These are phyloP conservation scores for Anthracocystis walkeri DNA, from an alignment of 1,284 basidiomycete genomes.

Conservation along the genomic window DNA sequence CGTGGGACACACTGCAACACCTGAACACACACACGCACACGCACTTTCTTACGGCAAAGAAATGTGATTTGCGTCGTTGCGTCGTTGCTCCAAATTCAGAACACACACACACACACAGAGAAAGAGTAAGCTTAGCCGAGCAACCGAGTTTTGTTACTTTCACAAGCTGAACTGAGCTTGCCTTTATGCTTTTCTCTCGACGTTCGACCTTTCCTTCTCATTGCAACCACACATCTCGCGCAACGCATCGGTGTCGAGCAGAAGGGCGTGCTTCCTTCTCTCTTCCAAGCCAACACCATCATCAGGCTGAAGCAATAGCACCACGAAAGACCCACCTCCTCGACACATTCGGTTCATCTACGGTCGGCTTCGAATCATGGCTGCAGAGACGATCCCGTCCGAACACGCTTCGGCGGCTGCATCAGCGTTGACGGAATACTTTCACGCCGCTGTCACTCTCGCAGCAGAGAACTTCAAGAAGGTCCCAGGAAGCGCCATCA, in stretches of 20 bases:
- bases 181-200: not conserved
- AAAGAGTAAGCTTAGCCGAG: conserved; percentile 9
- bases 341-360: too few species aligned
- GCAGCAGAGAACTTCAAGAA: conserved; percentile 61
- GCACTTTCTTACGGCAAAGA: not conserved
- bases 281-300: not conserved
- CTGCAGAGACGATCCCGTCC: conserved; percentile 18
- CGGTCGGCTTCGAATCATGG: conserved; percentile 7
- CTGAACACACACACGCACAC: not conserved
- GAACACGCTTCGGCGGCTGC: conserved; percentile 26
- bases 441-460: conserved; percentile 18
- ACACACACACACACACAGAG: too few species aligned
- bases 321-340: too few species aligned
- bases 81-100: too few species aligned
- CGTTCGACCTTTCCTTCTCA: not conserved
- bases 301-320: too few species aligned
- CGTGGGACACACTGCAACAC: not conserved
- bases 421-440: conserved; percentile 40
- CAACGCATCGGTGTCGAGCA: conserved; percentile 1
- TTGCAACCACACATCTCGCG: not conserved
- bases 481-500: conserved; percentile 87
- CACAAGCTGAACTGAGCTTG: not conserved
- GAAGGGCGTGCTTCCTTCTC: not conserved
- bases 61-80: not conserved
- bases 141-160: not conserved